Evolutionary conservation across 2,329 filamentous ascomycete genomes (phyloP).

Genomic region (Aphanoascus verrucosus): DNA sequence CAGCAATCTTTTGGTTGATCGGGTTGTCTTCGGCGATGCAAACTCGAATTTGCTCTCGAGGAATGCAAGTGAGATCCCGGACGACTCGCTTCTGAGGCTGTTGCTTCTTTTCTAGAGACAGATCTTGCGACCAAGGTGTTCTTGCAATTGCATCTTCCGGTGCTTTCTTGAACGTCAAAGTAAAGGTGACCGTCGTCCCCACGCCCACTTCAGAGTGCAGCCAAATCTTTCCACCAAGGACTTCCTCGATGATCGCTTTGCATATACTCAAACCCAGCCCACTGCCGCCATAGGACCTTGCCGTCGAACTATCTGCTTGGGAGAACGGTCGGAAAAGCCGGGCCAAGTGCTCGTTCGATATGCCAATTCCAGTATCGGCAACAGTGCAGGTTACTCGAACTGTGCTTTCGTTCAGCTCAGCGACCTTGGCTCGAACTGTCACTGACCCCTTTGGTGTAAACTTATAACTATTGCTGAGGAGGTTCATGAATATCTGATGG

Average conservation of each 20-base stretch:
- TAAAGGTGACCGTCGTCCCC: conserved; percentile 60
- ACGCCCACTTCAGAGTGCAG: conserved; percentile 62
- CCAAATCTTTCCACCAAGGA: conserved; percentile 77
- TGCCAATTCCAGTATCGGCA: conserved; percentile 82
- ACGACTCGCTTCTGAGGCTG: conserved; percentile 37
- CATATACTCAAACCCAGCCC: conserved; percentile 87
- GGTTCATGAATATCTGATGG: conserved; percentile 66
- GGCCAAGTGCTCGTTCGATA: conserved; percentile 62
- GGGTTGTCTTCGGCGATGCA: conserved; percentile 93
- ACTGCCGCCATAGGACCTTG: conserved; percentile 82
- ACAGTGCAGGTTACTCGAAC: conserved; percentile 77
- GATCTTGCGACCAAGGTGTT: conserved; percentile 44
- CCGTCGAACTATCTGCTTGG: conserved; percentile 82
- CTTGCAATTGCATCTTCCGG: conserved; percentile 47
- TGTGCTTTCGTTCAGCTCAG: conserved; percentile 57
- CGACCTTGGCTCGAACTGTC: conserved; percentile 65
- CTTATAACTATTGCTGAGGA: conserved; percentile 87
- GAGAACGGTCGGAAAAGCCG: conserved; percentile 89
- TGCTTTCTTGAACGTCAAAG: conserved; percentile 75
- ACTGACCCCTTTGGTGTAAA: conserved; percentile 82
- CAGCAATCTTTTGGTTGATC: conserved; percentile 89
- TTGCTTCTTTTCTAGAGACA: conserved; percentile 31
- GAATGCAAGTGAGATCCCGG: conserved; percentile 60
- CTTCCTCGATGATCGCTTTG: conserved; percentile 85
- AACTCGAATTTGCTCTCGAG: conserved; percentile 67